Conservation (phyloP, 2,329 filamentous ascomycete species). For the Hawksworthiomyces lignivorus region DNA sequence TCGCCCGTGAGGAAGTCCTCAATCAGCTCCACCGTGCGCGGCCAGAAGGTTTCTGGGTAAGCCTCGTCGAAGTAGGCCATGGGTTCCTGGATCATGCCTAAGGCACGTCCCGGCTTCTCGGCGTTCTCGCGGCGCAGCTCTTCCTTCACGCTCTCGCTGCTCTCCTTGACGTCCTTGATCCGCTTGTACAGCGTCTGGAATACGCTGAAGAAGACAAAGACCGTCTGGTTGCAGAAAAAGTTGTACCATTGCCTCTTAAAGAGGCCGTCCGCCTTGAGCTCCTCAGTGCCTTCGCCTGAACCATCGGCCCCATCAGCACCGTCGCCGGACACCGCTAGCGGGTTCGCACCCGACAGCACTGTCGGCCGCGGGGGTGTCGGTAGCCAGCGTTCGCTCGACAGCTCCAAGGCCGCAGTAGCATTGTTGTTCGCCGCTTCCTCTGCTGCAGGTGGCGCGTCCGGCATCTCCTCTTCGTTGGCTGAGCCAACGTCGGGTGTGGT, state of each 20-base stretch:
- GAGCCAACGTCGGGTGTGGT: slow-evolving; percentile 81
- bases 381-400: slow-evolving; percentile 58
- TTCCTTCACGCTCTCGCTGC: slow-evolving; percentile 62
- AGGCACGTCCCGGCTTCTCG: slow-evolving; percentile 71
- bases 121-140: slow-evolving; percentile 67
- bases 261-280: slow-evolving; percentile 67
- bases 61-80: slow-evolving; percentile 70
- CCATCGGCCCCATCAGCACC: too few species aligned
- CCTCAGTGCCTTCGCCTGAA: too few species aligned
- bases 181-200: slow-evolving; percentile 88
- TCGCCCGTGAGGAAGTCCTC: slow-evolving; percentile 80
- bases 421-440: background rate
- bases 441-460: slow-evolving; percentile 43
- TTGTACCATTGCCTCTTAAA: slow-evolving; percentile 78
- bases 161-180: slow-evolving; percentile 74
- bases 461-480: slow-evolving; percentile 68
- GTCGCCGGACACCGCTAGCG: slow-evolving; percentile 32
- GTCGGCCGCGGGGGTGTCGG: slow-evolving; percentile 51
- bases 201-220: slow-evolving; percentile 91
- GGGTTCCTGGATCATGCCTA: slow-evolving; percentile 74
- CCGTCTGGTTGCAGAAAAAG: slow-evolving; percentile 82
- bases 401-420: slow-evolving; percentile 51
- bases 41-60: slow-evolving; percentile 65
- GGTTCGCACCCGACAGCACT: slow-evolving; percentile 28
- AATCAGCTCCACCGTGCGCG: slow-evolving; percentile 75